Percentiles rank a stretch among this genome's conserved stretches.
phyloP scores from a whole-genome alignment of 1,284 basidiomycete species.

The Anthracocystis walkeri region DNA sequence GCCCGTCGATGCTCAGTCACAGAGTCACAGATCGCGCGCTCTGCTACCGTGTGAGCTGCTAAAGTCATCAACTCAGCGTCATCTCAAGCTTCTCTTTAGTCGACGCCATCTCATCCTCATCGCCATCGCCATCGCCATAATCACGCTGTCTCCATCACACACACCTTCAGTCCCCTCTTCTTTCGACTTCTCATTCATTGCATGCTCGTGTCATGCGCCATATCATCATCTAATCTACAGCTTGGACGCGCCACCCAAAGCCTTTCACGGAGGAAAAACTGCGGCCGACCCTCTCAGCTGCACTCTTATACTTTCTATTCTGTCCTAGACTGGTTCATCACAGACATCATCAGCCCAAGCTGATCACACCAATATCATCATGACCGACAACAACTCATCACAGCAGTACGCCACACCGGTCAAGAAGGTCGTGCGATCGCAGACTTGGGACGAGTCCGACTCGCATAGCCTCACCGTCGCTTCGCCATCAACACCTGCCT shows the following conservation, averaged over 20 bases:
- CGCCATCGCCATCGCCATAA: conserved; percentile 3
- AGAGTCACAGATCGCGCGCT: background rate
- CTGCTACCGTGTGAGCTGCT: background rate
- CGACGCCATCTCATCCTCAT: conserved; percentile 1
- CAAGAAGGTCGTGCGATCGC: conserved; percentile 30
- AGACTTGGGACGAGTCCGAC: conserved; percentile 38
- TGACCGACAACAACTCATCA: conserved; percentile 21
- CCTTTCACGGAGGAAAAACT: background rate
- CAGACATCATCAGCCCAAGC: background rate
- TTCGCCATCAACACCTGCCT: conserved; percentile 36
- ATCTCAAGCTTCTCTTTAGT: background rate
- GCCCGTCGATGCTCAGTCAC: background rate
- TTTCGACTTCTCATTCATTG: background rate
- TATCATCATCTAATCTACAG: conserved; percentile 11
- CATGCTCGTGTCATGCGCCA: conserved; percentile 15
- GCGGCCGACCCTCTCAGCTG: background rate
- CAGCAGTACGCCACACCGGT: conserved; percentile 44
- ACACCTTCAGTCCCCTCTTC: background rate
- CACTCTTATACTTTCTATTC: background rate
- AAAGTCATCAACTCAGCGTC: conserved; percentile 1
- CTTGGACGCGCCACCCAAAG: background rate
- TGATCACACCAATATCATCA: conserved; percentile 1
- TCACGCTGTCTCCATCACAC: background rate
- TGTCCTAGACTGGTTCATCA: background rate
- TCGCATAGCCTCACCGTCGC: conserved; percentile 24